A percentile compares a stretch with the other conserved stretches of the same genome.
Conservation (phyloP, 148 eudicot species). For the Nyssa sinensis region DNA sequence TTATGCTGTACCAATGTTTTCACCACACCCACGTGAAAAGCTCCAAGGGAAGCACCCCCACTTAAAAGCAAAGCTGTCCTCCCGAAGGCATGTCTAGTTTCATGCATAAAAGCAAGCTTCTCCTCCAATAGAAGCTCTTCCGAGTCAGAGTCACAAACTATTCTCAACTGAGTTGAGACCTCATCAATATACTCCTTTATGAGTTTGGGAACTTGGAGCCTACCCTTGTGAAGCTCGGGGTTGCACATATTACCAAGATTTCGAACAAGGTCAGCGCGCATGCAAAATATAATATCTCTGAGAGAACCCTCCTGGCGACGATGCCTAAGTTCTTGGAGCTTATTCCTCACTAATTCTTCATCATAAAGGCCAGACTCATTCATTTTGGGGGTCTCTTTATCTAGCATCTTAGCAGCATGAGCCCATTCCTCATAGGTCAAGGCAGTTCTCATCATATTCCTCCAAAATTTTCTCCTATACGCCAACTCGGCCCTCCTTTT, state of each 20-base stretch:
- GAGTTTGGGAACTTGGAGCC: constrained; percentile 87
- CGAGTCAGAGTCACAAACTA: constrained; percentile 90
- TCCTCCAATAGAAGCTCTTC: constrained; percentile 87
- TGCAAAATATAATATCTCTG: constrained; percentile 77
- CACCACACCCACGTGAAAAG: constrained; percentile 90
- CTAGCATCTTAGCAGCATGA: constrained; percentile 91
- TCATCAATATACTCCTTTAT: constrained; percentile 89
- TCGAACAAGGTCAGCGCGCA: constrained; percentile 88
- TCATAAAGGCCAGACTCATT: constrained; percentile 78
- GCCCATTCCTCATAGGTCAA: constrained; percentile 90
- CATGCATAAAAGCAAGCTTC: constrained; percentile 96
- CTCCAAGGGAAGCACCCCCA: constrained; percentile 96
- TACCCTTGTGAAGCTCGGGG: constrained; percentile 86
- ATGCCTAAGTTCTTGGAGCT: constrained; percentile 78
- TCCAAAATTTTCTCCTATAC: constrained; percentile 89
- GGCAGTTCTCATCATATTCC: constrained; percentile 88
- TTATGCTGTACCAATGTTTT: constrained; percentile 89
- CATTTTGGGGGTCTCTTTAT: constrained; percentile 64
- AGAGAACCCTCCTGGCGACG: constrained; percentile 83
- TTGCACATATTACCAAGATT: constrained; percentile 98
- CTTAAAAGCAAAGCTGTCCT: constrained; percentile 95
- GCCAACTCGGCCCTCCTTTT: constrained; percentile 78
- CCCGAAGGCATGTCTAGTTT: constrained; percentile 96
- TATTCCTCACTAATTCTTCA: constrained; percentile 78
- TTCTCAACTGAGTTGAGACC: constrained; percentile 78